phyloP scores from a whole-genome alignment of 2,329 filamentous ascomycete genomes.

The Pseudopithomyces chartarum region DNA sequence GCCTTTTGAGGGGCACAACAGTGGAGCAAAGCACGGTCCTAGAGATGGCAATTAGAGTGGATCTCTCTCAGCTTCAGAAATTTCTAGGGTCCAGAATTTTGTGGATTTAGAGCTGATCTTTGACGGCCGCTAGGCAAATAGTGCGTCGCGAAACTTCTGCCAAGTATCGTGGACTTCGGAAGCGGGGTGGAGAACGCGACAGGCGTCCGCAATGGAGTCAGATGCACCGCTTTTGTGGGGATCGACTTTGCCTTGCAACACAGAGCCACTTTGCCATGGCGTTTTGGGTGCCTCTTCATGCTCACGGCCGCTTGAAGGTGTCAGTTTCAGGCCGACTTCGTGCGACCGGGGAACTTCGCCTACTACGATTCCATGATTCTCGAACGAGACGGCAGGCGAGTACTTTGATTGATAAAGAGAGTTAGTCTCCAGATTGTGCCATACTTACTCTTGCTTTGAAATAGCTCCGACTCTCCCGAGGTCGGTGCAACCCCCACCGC shows the following conservation, averaged over 20 bases:
- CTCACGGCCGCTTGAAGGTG: neutral
- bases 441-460: slow-evolving; percentile 1
- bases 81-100: slow-evolving; percentile 8
- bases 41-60: slow-evolving; percentile 2
- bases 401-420: neutral
- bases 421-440: neutral
- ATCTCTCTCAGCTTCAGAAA: slow-evolving; percentile 7
- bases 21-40: slow-evolving; percentile 9
- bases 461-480: neutral
- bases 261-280: neutral
- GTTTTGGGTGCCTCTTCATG: neutral
- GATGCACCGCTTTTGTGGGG: neutral
- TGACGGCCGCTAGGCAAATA: slow-evolving; percentile 6
- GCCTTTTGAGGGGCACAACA: slow-evolving; percentile 7
- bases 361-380: neutral
- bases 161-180: slow-evolving; percentile 6
- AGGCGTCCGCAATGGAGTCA: neutral
- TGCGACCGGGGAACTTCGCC: slow-evolving; percentile 3
- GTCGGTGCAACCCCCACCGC: neutral
- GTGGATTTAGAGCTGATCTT: slow-evolving; percentile 5
- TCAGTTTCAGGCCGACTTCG: slow-evolving; percentile 1
- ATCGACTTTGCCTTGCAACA: neutral
- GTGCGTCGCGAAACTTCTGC: slow-evolving; percentile 5
- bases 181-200: neutral
- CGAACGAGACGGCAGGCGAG: slow-evolving; percentile 5